Conservation (phyloP, 495 filamentous ascomycete species). For the Penicillium bialowiezense region DNA sequence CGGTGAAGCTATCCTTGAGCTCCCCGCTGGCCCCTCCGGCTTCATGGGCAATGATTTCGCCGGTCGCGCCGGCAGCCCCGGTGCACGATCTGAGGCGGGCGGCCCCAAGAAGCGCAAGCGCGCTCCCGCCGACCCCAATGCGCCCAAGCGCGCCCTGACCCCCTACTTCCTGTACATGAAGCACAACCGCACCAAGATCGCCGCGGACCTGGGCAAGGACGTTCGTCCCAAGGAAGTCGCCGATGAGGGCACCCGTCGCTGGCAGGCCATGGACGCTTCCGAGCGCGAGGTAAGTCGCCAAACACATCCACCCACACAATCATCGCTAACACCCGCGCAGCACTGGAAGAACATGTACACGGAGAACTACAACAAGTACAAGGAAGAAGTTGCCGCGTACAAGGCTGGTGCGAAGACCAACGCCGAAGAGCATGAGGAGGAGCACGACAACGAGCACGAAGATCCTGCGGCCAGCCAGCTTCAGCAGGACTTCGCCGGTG, state of each 20-base stretch:
- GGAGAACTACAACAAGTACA: constrained; percentile 73
- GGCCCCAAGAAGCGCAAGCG: constrained; percentile 84
- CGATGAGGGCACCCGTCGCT: constrained; percentile 77
- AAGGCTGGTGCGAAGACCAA: constrained; percentile 42
- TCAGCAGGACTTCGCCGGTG: constrained; percentile 55
- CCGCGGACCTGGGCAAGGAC: constrained; percentile 66
- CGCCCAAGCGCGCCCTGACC: constrained; percentile 88
- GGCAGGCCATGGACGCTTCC: constrained; percentile 67
- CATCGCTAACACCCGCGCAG: constrained; percentile 32
- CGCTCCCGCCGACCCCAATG: constrained; percentile 79
- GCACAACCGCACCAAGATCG: constrained; percentile 72
- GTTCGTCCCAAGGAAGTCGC: constrained; percentile 75
- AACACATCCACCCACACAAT: constrained; percentile 10
- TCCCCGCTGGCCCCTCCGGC: constrained; percentile 47
- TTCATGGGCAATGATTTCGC: constrained; percentile 43
- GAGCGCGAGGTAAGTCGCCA: constrained; percentile 77
- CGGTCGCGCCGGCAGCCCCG: constrained; percentile 38
- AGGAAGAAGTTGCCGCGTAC: constrained; percentile 69
- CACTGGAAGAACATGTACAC: constrained; percentile 72
- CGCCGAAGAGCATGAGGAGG: constrained; percentile 31
- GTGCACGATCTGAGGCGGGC: constrained; percentile 49
- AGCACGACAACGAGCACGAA: constrained; percentile 58
- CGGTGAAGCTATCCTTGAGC: constrained; percentile 50
- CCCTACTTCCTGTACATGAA: constrained; percentile 94
- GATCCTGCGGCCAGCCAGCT: constrained; percentile 53